phyloP scores from a whole-genome alignment of 2,329 filamentous ascomycete genomes.

The Chrysoporthe austroafricana region DNA sequence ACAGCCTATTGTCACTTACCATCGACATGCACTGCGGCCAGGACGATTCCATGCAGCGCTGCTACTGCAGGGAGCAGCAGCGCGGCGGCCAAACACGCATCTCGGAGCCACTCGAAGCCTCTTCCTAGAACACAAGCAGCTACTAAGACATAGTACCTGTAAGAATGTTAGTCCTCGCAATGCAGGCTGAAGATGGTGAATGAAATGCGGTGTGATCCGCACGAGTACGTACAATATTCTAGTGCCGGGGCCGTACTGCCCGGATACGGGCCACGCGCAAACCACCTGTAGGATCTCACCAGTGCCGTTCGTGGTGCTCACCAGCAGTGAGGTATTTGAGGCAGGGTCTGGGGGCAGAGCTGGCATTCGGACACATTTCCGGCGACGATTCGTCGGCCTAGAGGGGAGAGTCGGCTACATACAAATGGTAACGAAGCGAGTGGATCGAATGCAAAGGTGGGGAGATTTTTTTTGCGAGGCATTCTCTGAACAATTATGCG shows the following conservation, averaged over 20 bases:
- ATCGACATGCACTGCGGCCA: slow-evolving; percentile 61
- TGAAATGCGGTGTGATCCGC: background rate
- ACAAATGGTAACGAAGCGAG: background rate
- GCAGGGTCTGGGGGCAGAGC: background rate
- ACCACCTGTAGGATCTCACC: slow-evolving; percentile 44
- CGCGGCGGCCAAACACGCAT: slow-evolving; percentile 65
- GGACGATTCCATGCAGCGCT: slow-evolving; percentile 65
- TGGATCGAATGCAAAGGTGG: background rate
- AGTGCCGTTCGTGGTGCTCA: background rate
- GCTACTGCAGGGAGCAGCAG: slow-evolving; percentile 66
- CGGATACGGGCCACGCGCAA: slow-evolving; percentile 60
- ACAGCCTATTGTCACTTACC: slow-evolving; percentile 45
- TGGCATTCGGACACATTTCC: slow-evolving; percentile 13
- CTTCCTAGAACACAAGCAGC: slow-evolving; percentile 66
- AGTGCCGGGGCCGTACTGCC: slow-evolving; percentile 60
- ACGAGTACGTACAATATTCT: slow-evolving; percentile 50
- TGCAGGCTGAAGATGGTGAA: background rate
- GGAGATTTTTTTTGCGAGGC: background rate
- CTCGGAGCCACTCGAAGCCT: slow-evolving; percentile 63
- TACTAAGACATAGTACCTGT: slow-evolving; percentile 66
- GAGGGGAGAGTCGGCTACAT: background rate
- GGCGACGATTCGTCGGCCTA: background rate
- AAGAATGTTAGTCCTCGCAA: background rate
- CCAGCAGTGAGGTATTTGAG: background rate
- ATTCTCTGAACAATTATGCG: background rate